A percentile compares a stretch with the other conserved stretches of the same genome.
Evolutionary conservation across 163 green algal genomes (phyloP).

Genomic region (Volvox carteri): DNA sequence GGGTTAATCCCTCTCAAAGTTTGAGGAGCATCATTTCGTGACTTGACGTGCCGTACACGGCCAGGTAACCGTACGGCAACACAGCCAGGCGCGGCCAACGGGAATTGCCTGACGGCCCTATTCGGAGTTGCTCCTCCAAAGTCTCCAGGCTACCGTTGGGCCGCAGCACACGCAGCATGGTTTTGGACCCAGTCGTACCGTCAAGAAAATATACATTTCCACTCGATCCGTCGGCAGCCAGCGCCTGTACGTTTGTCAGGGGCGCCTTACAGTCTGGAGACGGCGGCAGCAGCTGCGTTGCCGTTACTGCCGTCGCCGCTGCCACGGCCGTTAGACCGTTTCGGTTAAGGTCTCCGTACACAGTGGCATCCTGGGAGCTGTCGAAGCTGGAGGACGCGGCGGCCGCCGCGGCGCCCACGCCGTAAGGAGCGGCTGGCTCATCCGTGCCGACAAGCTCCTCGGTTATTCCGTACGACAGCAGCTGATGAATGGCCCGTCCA

Average conservation of each 20-base stretch:
- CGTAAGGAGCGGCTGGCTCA: background rate
- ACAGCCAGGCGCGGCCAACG: conserved; percentile 32
- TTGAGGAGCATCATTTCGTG: conserved; percentile 37
- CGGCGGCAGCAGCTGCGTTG: background rate
- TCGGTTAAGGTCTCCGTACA: background rate
- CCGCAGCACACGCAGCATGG: background rate
- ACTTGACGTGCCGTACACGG: background rate
- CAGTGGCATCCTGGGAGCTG: background rate
- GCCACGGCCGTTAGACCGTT: background rate
- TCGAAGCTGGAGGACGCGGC: background rate
- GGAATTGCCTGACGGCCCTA: background rate
- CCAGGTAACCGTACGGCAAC: background rate
- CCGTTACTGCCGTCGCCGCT: background rate
- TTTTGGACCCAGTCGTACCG: background rate
- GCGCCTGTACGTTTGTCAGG: conserved; percentile 17
- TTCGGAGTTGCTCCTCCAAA: background rate
- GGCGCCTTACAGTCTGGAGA: background rate
- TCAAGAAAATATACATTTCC: conserved; percentile 44
- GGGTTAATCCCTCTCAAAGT: too few species aligned
- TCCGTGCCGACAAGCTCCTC: conserved; percentile 22
- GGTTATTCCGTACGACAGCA: conserved; percentile 16
- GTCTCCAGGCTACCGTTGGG: background rate
- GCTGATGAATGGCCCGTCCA: conserved; percentile 1
- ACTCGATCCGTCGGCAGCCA: conserved; percentile 11
- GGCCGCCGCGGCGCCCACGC: background rate